Evolutionary conservation across 140 eudicot genomes (phyloP).

Genomic region (Erigeron philadelphicus): DNA sequence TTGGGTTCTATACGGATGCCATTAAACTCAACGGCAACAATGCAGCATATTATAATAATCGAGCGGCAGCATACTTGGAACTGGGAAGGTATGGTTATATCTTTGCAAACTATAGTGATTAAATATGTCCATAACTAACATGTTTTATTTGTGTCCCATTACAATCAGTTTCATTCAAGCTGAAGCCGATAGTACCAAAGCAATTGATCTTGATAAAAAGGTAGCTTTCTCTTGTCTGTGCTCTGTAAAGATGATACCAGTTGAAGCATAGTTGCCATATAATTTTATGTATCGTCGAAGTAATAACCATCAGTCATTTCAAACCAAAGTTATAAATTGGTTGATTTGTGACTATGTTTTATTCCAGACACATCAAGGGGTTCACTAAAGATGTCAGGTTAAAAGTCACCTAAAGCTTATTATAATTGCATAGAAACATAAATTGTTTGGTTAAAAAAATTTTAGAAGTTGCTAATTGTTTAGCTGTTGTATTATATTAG

Average conservation of each 20-base stretch:
- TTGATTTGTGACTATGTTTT: background rate
- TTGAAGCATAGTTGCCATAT: background rate
- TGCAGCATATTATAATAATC: conserved; percentile 76
- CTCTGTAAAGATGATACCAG: background rate
- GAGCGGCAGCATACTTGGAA: conserved; percentile 89
- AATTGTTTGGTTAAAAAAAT: background rate
- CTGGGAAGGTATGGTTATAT: conserved; percentile 43
- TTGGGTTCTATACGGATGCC: conserved; percentile 79
- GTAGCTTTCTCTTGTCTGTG: conserved; percentile 27
- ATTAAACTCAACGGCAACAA: conserved; percentile 60
- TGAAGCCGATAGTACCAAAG: conserved; percentile 79
- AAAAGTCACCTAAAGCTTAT: background rate
- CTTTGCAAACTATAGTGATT: conserved; percentile 1
- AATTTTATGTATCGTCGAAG: background rate
- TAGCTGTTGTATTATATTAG: background rate
- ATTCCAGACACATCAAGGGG: background rate
- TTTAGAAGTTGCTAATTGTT: background rate
- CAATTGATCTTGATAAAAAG: conserved; percentile 87
- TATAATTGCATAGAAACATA: background rate
- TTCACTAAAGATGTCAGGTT: background rate
- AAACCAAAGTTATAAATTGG: background rate
- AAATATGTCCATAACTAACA: conserved; percentile 5
- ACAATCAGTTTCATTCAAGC: conserved; percentile 63
- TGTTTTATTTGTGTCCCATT: background rate
- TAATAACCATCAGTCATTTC: background rate